Conservation (phyloP, 2,329 filamentous ascomycete species). For the Atkinsonella texensis region DNA sequence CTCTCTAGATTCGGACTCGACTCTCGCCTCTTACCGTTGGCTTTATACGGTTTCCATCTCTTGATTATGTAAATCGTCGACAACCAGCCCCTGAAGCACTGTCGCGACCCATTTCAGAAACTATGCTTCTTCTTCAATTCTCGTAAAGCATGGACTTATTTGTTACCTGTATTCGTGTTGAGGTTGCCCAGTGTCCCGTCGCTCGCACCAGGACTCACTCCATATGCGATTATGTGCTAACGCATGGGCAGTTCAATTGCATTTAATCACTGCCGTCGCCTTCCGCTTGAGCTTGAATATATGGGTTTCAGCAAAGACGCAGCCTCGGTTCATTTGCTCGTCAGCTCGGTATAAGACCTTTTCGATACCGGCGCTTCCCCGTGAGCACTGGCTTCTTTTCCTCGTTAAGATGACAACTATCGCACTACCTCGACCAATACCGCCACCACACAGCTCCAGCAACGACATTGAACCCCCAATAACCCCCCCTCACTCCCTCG, state of each 20-base stretch:
- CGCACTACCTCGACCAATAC: conserved; percentile 36
- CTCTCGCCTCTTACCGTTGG: not conserved
- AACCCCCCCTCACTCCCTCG: conserved; percentile 29
- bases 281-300: not conserved
- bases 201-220: not conserved
- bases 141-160: not conserved
- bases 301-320: not conserved
- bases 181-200: not conserved
- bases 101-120: not conserved
- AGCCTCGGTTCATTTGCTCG: not conserved
- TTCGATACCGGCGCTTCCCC: not conserved
- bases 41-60: not conserved
- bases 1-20: not conserved
- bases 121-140: not conserved
- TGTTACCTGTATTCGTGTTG: not conserved
- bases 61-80: not conserved
- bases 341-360: not conserved
- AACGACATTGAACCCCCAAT: conserved; percentile 26
- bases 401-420: conserved; percentile 38
- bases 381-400: not conserved
- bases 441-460: conserved; percentile 31
- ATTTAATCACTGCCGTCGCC: not conserved
- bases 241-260: not conserved
- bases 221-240: not conserved
- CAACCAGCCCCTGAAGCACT: not conserved